Percentiles rank a stretch among this genome's conserved stretches.
Conservation (phyloP, 495 filamentous ascomycete species). For the Lophiostoma macrostomum region DNA sequence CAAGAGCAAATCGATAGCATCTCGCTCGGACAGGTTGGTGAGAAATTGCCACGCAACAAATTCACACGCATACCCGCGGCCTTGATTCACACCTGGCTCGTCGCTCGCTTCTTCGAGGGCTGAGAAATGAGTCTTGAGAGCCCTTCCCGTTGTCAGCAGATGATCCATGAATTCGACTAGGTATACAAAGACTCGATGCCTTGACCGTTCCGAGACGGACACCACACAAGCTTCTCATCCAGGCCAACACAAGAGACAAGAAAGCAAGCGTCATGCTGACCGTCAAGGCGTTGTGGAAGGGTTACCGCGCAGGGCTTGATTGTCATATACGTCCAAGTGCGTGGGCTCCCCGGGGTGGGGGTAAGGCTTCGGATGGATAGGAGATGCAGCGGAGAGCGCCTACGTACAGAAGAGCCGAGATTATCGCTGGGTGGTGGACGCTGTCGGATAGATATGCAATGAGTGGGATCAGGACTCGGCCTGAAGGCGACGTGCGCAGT, state of each 20-base stretch:
- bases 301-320: not conserved
- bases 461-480: slow-evolving; percentile 61
- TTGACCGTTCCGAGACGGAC: too few relatives aligned
- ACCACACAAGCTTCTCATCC: too few relatives aligned
- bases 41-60: slow-evolving; percentile 89
- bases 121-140: slow-evolving; percentile 69
- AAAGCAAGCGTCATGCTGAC: too few relatives aligned
- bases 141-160: slow-evolving; percentile 49
- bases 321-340: too few relatives aligned
- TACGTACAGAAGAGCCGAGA: slow-evolving; percentile 74
- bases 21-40: slow-evolving; percentile 70
- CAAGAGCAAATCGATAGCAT: slow-evolving; percentile 80
- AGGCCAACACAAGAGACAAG: not conserved
- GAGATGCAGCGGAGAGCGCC: not conserved
- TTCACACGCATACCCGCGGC: slow-evolving; percentile 81
- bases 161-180: too few relatives aligned
- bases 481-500: slow-evolving; percentile 63
- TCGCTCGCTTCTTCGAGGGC: slow-evolving; percentile 46
- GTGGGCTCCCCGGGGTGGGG: too few relatives aligned
- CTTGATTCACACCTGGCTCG: slow-evolving; percentile 68
- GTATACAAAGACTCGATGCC: too few relatives aligned
- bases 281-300: too few relatives aligned
- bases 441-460: slow-evolving; percentile 62
- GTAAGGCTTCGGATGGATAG: too few relatives aligned
- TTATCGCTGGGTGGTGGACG: slow-evolving; percentile 69